A percentile compares a stretch with the other conserved stretches of the same genome.
These are phyloP conservation scores for Dactylis glomerata DNA, from an alignment of 176 grass and related monocot genomes.

Conservation along the genomic window DNA sequence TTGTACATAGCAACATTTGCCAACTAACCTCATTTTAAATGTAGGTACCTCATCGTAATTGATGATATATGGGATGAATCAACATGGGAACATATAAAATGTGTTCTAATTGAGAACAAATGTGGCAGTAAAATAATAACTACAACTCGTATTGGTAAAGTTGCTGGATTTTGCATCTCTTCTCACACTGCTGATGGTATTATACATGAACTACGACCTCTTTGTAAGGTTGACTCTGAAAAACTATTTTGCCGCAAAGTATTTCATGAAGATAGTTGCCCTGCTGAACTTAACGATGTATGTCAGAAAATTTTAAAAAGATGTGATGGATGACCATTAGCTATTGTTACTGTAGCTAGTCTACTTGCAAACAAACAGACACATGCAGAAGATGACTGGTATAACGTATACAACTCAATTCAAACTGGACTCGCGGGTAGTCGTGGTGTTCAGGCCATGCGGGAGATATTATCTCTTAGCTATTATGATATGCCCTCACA, in stretches of 20 bases:
- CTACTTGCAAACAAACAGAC: background rate
- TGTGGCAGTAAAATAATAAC: background rate
- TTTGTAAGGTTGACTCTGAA: background rate
- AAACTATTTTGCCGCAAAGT: background rate
- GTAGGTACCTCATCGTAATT: background rate
- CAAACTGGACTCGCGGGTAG: background rate
- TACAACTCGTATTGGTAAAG: too few species aligned
- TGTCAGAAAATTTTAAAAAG: background rate
- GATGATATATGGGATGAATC: background rate
- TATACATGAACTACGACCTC: background rate
- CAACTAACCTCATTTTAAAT: too few species aligned
- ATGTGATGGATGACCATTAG: background rate
- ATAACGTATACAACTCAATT: background rate
- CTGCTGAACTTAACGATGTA: background rate
- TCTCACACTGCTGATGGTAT: background rate
- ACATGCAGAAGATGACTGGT: background rate
- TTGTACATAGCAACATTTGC: background rate
- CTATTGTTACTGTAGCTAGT: background rate
- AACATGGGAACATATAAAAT: background rate
- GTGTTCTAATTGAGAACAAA: background rate
- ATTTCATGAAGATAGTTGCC: background rate
- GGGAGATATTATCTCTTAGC: slow-evolving; percentile 5
- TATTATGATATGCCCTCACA: background rate
- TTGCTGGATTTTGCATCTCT: too few species aligned
- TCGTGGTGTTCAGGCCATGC: background rate